phyloP scores from a whole-genome alignment of 345 rosid genomes.

The Salix dunnii region DNA sequence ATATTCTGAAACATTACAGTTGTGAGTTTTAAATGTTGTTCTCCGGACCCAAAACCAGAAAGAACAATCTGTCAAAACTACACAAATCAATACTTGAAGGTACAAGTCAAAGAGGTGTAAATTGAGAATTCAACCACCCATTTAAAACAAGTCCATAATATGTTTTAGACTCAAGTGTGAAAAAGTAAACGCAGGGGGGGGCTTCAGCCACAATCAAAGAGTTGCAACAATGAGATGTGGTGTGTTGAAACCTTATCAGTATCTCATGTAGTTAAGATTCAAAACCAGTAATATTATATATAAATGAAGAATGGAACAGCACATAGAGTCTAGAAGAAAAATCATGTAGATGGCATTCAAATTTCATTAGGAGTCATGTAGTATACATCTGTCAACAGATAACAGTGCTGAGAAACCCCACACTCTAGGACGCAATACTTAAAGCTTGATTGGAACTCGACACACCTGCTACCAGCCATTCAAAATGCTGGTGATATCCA shows the following conservation, averaged over 20 bases:
- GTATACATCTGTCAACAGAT: not conserved
- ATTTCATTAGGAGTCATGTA: not conserved
- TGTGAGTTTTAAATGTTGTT: constrained; percentile 77
- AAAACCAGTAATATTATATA: not conserved
- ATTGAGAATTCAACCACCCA: not conserved
- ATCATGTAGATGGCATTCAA: not conserved
- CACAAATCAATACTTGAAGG: not conserved
- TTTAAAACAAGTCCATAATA: not conserved
- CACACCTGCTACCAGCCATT: not conserved
- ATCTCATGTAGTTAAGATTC: not conserved
- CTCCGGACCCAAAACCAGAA: constrained; percentile 85
- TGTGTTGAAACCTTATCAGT: not conserved
- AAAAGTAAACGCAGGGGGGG: not conserved
- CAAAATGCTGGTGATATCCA: not conserved
- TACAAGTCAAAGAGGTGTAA: not conserved
- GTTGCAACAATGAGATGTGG: not conserved
- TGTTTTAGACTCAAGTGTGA: not conserved
- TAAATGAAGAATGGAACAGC: not conserved
- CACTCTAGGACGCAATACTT: not conserved
- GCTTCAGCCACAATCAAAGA: not conserved
- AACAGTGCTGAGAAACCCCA: not conserved
- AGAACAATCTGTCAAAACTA: constrained; percentile 69
- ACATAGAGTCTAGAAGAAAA: not conserved
- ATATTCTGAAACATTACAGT: constrained; percentile 95
- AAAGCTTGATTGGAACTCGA: not conserved